These are phyloP conservation scores for Colletotrichum abscissum DNA, from an alignment of 2,329 filamentous ascomycete genomes.

Conservation along the genomic window DNA sequence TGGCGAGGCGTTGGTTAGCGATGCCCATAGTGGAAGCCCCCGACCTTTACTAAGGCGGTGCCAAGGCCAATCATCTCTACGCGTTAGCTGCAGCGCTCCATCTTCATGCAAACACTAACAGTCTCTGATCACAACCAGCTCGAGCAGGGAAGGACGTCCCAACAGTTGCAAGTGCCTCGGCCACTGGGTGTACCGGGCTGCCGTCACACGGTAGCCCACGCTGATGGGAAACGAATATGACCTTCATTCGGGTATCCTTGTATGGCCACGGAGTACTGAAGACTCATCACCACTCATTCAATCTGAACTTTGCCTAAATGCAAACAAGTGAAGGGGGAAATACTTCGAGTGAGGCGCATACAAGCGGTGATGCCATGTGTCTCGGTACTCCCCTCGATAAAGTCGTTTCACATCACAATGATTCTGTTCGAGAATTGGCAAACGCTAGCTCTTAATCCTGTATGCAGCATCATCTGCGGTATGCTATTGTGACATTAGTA, in stretches of 20 bases:
- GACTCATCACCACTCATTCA: too few relatives aligned
- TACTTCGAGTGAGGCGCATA: too few relatives aligned
- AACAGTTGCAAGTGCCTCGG: neutral
- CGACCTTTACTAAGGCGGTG: neutral
- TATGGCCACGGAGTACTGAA: too few relatives aligned
- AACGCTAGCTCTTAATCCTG: neutral
- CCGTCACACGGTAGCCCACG: neutral
- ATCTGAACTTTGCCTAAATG: too few relatives aligned
- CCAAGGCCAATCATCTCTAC: neutral
- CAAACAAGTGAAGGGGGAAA: too few relatives aligned
- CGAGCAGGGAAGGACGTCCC: neutral
- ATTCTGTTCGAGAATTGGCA: neutral
- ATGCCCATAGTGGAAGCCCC: neutral
- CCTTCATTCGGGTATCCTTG: neutral
- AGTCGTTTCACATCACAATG: neutral
- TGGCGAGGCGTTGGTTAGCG: neutral
- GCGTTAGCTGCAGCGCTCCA: neutral
- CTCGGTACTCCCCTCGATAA: neutral
- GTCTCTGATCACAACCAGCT: neutral
- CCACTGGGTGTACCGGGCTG: neutral
- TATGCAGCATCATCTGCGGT: neutral
- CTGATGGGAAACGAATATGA: neutral
- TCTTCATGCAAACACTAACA: neutral
- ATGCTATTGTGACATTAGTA: neutral
- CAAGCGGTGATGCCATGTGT: neutral